phyloP scores from a whole-genome alignment of 139 green algal species.

The Chlamydomonas urium region DNA sequence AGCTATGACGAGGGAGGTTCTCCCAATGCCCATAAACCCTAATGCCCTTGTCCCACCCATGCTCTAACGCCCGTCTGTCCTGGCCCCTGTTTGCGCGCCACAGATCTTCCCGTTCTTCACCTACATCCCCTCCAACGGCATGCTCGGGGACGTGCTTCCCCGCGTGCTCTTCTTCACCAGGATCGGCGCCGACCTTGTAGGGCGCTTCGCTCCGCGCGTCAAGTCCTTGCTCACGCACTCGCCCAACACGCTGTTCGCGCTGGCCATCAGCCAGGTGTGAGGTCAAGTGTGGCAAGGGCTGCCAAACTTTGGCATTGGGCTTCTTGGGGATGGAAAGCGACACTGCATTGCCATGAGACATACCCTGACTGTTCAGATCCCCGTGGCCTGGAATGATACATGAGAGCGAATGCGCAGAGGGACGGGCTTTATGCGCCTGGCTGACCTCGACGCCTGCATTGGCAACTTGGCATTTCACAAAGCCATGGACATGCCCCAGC shows the following conservation, averaged over 20 bases:
- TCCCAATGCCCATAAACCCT: no score
- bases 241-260: slow-evolving; percentile 32
- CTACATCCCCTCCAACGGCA: slow-evolving; percentile 55
- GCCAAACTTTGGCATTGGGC: no score
- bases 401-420: neutral
- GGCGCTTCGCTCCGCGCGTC: slow-evolving; percentile 55
- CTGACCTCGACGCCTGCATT: no score
- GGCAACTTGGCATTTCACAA: no score
- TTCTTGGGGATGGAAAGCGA: neutral
- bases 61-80: neutral
- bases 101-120: slow-evolving; percentile 82
- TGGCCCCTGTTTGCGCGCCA: neutral
- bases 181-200: slow-evolving; percentile 67
- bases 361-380: no score
- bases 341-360: neutral
- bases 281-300: neutral
- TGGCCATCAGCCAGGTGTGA: slow-evolving; percentile 14
- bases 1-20: no score
- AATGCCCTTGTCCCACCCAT: neutral
- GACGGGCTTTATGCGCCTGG: neutral
- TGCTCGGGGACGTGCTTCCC: slow-evolving; percentile 56
- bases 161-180: slow-evolving; percentile 71
- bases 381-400: no score
- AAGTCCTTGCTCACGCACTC: slow-evolving; percentile 35
- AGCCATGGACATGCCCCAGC: no score